Evolutionary conservation across 1,284 basidiomycete species (phyloP).

Genomic region (Thelephora terrestris): DNA sequence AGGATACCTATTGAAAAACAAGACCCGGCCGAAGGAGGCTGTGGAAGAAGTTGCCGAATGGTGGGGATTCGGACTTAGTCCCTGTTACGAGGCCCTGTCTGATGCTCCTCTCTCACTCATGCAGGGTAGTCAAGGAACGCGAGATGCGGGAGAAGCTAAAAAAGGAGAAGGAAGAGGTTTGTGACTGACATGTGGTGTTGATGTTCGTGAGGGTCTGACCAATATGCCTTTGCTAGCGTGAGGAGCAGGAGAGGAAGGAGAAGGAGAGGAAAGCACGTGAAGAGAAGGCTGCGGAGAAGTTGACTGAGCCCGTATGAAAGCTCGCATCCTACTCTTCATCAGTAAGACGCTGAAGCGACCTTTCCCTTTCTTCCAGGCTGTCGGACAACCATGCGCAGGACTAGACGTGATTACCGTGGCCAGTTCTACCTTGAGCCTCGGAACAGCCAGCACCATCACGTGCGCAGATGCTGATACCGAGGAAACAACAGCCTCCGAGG

Average conservation of each 20-base stretch:
- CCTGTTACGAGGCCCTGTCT: constrained; percentile 4
- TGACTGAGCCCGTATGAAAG: too few relatives aligned
- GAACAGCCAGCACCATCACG: constrained; percentile 27
- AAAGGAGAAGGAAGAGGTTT: constrained; percentile 75
- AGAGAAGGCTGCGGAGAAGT: background rate
- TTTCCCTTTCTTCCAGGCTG: constrained; percentile 1
- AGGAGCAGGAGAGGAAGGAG: constrained; percentile 65
- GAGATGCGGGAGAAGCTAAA: constrained; percentile 73
- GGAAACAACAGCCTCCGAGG: constrained; percentile 64
- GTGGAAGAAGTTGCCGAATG: constrained; percentile 70
- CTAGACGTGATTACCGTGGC: constrained; percentile 9
- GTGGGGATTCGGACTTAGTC: constrained; percentile 19
- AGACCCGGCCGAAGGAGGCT: constrained; percentile 71
- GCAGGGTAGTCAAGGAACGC: constrained; percentile 61
- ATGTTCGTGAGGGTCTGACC: constrained; percentile 10
- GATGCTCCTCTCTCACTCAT: constrained; percentile 3
- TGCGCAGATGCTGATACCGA: constrained; percentile 63
- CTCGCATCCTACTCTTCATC: constrained; percentile 6
- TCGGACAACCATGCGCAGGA: constrained; percentile 4
- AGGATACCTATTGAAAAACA: constrained; percentile 77
- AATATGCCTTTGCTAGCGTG: constrained; percentile 35
- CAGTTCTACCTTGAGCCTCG: too few relatives aligned
- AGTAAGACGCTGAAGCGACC: constrained; percentile 14
- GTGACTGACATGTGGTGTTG: constrained; percentile 9
- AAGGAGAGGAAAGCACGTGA: constrained; percentile 29